Base-by-base conservation (phyloP, 2,329 filamentous ascomycete species). In the Clonostachys sp. region DNA sequence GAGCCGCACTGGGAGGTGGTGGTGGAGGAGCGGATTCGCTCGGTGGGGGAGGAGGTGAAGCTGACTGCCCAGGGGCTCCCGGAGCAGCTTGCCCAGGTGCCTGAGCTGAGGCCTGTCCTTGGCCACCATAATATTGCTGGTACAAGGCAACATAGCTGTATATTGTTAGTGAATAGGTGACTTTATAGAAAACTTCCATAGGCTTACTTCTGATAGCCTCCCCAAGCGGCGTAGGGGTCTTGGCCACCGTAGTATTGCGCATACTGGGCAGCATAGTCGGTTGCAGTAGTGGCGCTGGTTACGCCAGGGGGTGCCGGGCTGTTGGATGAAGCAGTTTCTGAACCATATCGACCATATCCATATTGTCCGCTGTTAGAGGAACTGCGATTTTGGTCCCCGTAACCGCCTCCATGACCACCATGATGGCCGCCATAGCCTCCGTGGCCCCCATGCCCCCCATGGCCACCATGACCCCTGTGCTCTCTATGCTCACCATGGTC, bases 151-250 rank as follows among this genome's bases (percentile, higher is more conserved):
- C 72, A 55, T 85, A 85, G 41, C 76, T 80, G 51, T 46, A 24
- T 5, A 38, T 16, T 42, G 52, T 65, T 56, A 63, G 59, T 50
- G 36, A 17, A n/a, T 44, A 33, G n/a, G 10, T 12, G 33, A 42
- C 6, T n/a, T 12, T 7, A 7, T 12, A 9, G 12, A 39, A 44
- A 18, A 12, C 18, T 38, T 45, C 12, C 20, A 34, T 8, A 7
- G 34, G 56, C 74, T 61, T 78, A 89, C 71, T 86, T 87, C 56
- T 85, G 80, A 66, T 94, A 96, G 47, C 92, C 92, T 52, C 92
- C 92, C 57, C 94, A 96, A 9, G 88, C 84, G 40, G 90, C 90
- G 64, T 96, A 96, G 0, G 91, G 92, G 60, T 96, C 90, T 52
- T 80, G 73, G 47, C 75, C 75, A 52, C 76, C 77, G 51, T 91